Base-by-base conservation (phyloP, 495 filamentous ascomycete genomes). In the Aspergillus egyptiacus region DNA sequence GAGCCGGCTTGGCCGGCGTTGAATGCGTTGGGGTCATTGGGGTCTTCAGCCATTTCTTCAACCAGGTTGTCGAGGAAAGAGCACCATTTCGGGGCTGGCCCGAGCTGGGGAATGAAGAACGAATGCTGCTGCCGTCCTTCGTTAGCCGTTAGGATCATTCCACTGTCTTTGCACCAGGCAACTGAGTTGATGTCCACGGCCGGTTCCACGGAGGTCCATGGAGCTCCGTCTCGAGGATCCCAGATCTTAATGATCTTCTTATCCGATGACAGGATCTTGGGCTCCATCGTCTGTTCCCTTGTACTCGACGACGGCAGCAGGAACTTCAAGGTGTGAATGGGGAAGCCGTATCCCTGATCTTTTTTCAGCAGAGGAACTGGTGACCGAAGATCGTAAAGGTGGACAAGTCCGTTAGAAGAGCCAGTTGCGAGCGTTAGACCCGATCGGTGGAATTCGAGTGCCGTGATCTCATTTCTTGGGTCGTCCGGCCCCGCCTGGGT, bases 231-330 rank as follows among this genome's bases (percentile, higher is more conserved):
- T 15, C 80, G 72, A 22, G 86, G 78, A 46, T 96, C 87, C 87
- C 90, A 97, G 23, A 99, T 80, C 68, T 99, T 99, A 71, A 99
- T 95, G 53, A 95, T 95, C 50, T 88, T 76, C 66, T 94, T 96
- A 64, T 97, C 94, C 9, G 88, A 77, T 1, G 89, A 91, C 30
- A 99, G 71, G 39, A 99, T 82, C 66, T 96, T 96, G 23, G 89
- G 85, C 45, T 91, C 87, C 44, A 79, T 59, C 19, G 69, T 77
- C 54, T 76, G 73, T 22, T 74, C 68, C 1, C 82, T 79, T 35
- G 75, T 74, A n/a, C 65, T 65, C 1, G 84, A 81, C 9, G 85
- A 81, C 1, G 86, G 84, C 34, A 79, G 84, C 27, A 99, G 76
- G 71, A 94, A 95, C 30, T 85, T 86, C 30, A 99, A 69, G 7